Base-by-base conservation (phyloP, 768 basidiomycete genomes). In the Pisolithus marmoratus region DNA sequence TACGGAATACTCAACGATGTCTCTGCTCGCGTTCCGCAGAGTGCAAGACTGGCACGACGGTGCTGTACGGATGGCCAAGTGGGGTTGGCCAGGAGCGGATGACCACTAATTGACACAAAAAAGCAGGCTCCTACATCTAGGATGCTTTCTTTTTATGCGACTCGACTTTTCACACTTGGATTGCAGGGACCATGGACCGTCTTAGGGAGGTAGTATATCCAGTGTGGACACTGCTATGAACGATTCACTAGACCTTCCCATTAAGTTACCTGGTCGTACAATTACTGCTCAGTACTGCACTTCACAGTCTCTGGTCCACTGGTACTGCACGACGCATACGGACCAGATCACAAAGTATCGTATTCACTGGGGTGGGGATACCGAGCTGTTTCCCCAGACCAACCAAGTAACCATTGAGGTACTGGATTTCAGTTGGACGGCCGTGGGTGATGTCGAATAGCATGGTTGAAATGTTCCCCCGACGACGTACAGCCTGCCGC, bases 361-460 rank as follows among this genome's bases (percentile, higher is more conserved):
- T 64, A 51, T 74, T 87, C 23, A 77, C 73, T 5, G 82, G 81
- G 62, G 84, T 86, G 17, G 69, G 65, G 27, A 93, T 71, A 6
- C 72, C 69, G 58, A 85, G 78, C 37, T 73, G 66, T 44, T 68
- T 58, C 23, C 87, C 94, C 8, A 92, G 69, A 8, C 71, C 68
- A 26, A 83, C 62, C 46, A 98, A 66, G 64, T 93, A 90, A 5
- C 94, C 94, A 54, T 90, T 93, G 60, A 96, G 73, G 60, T 72
- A 89, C 17, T 86, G 80, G 22, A 97, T 78, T 70, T 97, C 94
- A 0, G 92, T 94, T 5, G 62, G 54, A 48, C 72, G 71, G 40
- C 84, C 84, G 29, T 69, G 67, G 56, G 75, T 76, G 26, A 94
- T 65, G 62, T 95, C 92, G 15, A 73, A 64, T 17, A 93, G 73